Percentiles rank a stretch among this genome's conserved stretches.
phyloP scores from a whole-genome alignment of 371 early-diverging fungal species.

The Saksenaea oblongispora region DNA sequence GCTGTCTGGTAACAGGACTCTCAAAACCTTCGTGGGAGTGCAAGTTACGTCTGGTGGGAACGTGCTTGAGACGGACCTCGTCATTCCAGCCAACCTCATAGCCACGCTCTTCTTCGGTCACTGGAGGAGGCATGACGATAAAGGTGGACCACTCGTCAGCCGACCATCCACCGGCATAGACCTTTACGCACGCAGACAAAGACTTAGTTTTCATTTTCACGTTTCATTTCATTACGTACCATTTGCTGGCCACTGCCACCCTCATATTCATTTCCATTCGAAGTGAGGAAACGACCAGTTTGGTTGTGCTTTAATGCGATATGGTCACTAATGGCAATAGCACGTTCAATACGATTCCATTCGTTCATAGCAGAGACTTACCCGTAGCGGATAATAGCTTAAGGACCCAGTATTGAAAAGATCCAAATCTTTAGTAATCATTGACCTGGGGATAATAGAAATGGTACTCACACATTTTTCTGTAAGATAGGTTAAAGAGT shows the following conservation, averaged over 20 bases:
- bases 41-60: slow-evolving; percentile 48
- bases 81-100: slow-evolving; percentile 54
- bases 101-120: slow-evolving; percentile 33
- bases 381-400: not conserved
- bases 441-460: not conserved
- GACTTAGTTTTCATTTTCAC: slow-evolving; percentile 19
- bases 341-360: not conserved
- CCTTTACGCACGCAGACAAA: slow-evolving; percentile 46
- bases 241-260: slow-evolving; percentile 57
- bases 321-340: slow-evolving; percentile 19
- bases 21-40: slow-evolving; percentile 58
- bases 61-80: slow-evolving; percentile 55
- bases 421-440: not conserved
- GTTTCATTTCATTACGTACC: slow-evolving; percentile 9
- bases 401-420: too few relatives aligned
- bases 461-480: not conserved
- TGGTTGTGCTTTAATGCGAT: slow-evolving; percentile 59
- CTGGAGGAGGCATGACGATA: slow-evolving; percentile 53
- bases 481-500: not conserved
- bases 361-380: not conserved
- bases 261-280: slow-evolving; percentile 32
- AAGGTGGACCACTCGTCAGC: slow-evolving; percentile 42
- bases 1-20: slow-evolving; percentile 57
- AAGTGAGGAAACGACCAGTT: slow-evolving; percentile 56
- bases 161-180: slow-evolving; percentile 49